These are phyloP conservation scores for Sphagnum contortum DNA, from an alignment of 225 moss, liverwort and hornwort species.

Conservation along the genomic window DNA sequence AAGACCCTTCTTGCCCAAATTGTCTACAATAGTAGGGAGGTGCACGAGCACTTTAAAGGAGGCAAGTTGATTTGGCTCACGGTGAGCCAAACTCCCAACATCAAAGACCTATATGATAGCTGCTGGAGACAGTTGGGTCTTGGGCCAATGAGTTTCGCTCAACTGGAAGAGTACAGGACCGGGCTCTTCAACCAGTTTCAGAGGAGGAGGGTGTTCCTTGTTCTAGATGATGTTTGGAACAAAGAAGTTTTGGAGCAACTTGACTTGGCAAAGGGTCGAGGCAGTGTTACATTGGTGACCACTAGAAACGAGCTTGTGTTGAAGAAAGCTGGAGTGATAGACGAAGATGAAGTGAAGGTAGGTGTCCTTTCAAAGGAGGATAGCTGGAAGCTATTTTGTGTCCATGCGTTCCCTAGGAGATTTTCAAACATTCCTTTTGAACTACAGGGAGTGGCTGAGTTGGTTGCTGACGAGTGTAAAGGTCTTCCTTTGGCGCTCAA, in stretches of 20 bases:
- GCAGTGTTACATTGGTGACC: slow-evolving; percentile 9
- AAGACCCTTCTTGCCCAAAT: slow-evolving; percentile 8
- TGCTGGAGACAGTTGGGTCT: neutral
- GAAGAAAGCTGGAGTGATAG: neutral
- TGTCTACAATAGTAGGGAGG: neutral
- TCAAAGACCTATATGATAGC: slow-evolving; percentile 1
- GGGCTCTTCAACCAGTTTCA: neutral
- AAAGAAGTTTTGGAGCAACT: neutral
- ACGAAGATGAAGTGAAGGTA: slow-evolving; percentile 1
- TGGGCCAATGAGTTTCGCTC: no score
- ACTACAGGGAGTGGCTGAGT: neutral
- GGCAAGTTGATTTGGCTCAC: slow-evolving; percentile 4
- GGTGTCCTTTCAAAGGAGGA: slow-evolving; percentile 5
- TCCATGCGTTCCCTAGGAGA: neutral
- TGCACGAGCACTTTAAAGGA: slow-evolving; percentile 4
- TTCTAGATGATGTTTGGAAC: slow-evolving; percentile 19
- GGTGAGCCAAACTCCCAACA: neutral
- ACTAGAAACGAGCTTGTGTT: slow-evolving; percentile 3
- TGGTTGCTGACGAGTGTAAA: slow-evolving; percentile 12
- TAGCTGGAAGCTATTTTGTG: slow-evolving; percentile 8
- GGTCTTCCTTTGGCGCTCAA: slow-evolving; percentile 16
- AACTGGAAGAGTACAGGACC: neutral
- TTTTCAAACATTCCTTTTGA: neutral
- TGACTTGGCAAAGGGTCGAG: neutral
- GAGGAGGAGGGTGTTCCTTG: slow-evolving; percentile 5